phyloP scores from a whole-genome alignment of 2,329 filamentous ascomycete species.

The Lachnellula arida region DNA sequence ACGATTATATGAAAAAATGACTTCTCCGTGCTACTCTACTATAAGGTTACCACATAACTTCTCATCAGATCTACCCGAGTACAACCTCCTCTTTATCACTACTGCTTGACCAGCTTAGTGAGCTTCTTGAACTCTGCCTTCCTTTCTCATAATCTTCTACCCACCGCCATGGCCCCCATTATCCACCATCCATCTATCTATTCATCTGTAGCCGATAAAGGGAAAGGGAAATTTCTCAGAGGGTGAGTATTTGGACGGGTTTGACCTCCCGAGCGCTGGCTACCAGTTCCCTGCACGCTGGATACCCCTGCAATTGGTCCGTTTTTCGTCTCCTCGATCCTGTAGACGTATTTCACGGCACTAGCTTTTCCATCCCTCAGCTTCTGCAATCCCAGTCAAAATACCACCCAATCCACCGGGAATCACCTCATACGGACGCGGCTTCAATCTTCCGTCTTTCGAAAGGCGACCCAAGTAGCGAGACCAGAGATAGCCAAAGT shows the following conservation, averaged over 20 bases:
- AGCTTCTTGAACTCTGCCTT: too few species aligned
- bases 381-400: conserved; percentile 46
- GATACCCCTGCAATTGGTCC: background rate
- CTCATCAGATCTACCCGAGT: too few species aligned
- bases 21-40: too few species aligned
- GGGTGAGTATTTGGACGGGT: background rate
- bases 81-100: too few species aligned
- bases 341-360: conserved; percentile 58
- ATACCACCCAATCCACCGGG: conserved; percentile 42
- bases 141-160: too few species aligned
- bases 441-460: conserved; percentile 43
- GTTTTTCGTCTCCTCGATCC: conserved; percentile 10
- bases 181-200: too few species aligned
- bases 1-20: too few species aligned
- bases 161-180: too few species aligned
- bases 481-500: conserved; percentile 11
- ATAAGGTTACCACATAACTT: too few species aligned
- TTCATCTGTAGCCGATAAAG: background rate
- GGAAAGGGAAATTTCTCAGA: background rate
- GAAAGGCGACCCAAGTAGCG: conserved; percentile 33
- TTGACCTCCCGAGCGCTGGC: background rate
- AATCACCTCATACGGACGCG: conserved; percentile 47
- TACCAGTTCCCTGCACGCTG: background rate
- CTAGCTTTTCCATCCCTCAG: conserved; percentile 56
- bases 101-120: too few species aligned